Percentiles rank a stretch among this genome's conserved stretches.
These are phyloP conservation scores for Ustilago loliicola DNA, from an alignment of 1,284 basidiomycete species.

Conservation along the genomic window DNA sequence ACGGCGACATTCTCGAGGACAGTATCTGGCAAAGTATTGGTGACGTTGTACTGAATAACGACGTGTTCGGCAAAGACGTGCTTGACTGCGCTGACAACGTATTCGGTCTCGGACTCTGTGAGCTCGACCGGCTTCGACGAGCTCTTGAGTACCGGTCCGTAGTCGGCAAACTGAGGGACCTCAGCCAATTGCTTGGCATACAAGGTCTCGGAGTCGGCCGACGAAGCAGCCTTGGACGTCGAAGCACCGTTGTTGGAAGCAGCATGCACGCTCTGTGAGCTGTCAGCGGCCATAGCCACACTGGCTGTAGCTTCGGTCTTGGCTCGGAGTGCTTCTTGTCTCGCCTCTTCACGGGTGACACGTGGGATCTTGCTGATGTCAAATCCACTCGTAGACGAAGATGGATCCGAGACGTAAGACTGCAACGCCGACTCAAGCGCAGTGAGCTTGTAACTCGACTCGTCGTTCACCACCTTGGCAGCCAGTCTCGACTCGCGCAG, in stretches of 20 bases:
- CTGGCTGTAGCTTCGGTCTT: conserved; percentile 64
- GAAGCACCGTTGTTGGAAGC: conserved; percentile 49
- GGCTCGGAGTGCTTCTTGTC: conserved; percentile 62
- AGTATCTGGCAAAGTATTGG: conserved; percentile 98
- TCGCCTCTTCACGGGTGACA: conserved; percentile 61
- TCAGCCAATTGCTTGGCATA: conserved; percentile 88
- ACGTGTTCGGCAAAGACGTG: conserved; percentile 96
- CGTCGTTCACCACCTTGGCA: conserved; percentile 89
- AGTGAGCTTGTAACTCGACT: conserved; percentile 73
- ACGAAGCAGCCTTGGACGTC: conserved; percentile 36
- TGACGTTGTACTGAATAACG: conserved; percentile 92
- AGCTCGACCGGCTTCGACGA: conserved; percentile 83
- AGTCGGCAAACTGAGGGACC: conserved; percentile 86
- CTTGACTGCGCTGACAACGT: conserved; percentile 95
- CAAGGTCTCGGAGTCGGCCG: conserved; percentile 72
- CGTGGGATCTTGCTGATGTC: conserved; percentile 62
- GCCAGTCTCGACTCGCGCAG: conserved; percentile 85
- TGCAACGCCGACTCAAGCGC: conserved; percentile 63
- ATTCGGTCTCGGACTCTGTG: conserved; percentile 98
- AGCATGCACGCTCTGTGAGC: conserved; percentile 49
- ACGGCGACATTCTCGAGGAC: conserved; percentile 86
- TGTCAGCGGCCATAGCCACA: conserved; percentile 66
- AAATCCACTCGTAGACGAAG: conserved; percentile 55
- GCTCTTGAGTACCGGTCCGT: conserved; percentile 90
- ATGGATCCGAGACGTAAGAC: conserved; percentile 60